A percentile compares a stretch with the other conserved stretches of the same genome.
These are phyloP conservation scores for Cercospora berteroae DNA, from an alignment of 2,329 filamentous ascomycete species.

Conservation along the genomic window DNA sequence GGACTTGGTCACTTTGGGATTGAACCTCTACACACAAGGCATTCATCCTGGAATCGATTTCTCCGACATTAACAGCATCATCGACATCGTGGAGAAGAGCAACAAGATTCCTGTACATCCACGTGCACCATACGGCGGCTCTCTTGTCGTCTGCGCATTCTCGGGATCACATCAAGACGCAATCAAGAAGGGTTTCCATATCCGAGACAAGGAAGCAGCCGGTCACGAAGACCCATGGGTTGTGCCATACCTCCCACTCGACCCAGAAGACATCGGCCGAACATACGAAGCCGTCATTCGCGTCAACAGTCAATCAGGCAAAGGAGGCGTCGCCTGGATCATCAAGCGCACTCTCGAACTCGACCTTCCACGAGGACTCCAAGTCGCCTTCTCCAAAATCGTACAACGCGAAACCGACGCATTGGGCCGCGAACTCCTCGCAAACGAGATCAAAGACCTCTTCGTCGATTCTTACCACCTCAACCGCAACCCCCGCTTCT, in stretches of 20 bases:
- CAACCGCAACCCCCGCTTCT: conserved; percentile 78
- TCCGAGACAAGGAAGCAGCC: conserved; percentile 61
- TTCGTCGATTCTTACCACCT: conserved; percentile 89
- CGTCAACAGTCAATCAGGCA: conserved; percentile 94
- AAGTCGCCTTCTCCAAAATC: conserved; percentile 84
- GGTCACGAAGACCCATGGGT: conserved; percentile 70
- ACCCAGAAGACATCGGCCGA: conserved; percentile 88
- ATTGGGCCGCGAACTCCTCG: conserved; percentile 78
- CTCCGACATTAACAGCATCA: conserved; percentile 80
- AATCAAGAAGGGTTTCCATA: conserved; percentile 83
- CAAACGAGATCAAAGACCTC: conserved; percentile 79
- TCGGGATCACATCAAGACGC: conserved; percentile 92
- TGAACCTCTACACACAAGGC: conserved; percentile 95
- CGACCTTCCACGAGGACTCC: conserved; percentile 86
- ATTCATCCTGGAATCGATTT: conserved; percentile 84
- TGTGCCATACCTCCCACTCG: conserved; percentile 87
- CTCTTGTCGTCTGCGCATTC: conserved; percentile 89
- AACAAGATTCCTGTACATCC: conserved; percentile 94
- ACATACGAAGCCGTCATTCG: conserved; percentile 98
- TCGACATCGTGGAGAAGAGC: conserved; percentile 84
- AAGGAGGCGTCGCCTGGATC: conserved; percentile 92
- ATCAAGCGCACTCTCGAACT: conserved; percentile 85
- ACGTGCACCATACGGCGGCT: conserved; percentile 84
- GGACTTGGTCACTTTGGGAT: conserved; percentile 83
- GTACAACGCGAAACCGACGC: conserved; percentile 80